These are phyloP conservation scores for Leishmania gerbilli DNA, from an alignment of 208 protist genomes.

Conservation along the genomic window DNA sequence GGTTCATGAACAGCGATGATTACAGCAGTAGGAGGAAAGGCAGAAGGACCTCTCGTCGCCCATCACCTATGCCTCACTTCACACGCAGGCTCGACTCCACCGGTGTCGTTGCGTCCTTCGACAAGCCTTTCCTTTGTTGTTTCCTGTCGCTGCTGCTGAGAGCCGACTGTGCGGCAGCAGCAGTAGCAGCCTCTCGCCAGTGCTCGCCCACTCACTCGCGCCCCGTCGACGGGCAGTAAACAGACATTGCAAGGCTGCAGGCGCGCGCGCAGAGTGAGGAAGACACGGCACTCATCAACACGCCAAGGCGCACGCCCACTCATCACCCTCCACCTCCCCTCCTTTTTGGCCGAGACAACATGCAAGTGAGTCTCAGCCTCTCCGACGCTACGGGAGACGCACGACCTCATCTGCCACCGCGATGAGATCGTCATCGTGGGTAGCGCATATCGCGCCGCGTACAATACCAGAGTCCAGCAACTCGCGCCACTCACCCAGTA, in stretches of 20 bases:
- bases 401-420: constrained; percentile 59
- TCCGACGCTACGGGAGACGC: constrained; percentile 13
- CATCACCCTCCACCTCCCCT: background rate
- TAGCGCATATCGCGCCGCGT: constrained; percentile 59
- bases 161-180: background rate
- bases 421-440: constrained; percentile 67
- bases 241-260: no score
- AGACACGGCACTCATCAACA: background rate
- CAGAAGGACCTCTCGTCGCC: background rate
- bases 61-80: background rate
- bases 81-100: background rate
- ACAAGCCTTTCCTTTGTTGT: no score
- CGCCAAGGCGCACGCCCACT: background rate
- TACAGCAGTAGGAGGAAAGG: background rate
- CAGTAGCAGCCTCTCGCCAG: background rate
- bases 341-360: background rate
- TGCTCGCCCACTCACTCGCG: background rate
- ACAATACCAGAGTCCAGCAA: constrained; percentile 46
- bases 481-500: constrained; percentile 50
- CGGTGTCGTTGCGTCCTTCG: no score
- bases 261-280: no score
- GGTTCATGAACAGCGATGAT: background rate
- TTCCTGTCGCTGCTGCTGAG: background rate
- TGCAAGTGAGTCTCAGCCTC: background rate
- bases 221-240: background rate